These are phyloP conservation scores for Hypoxylon rubiginosum DNA, from an alignment of 2,329 filamentous ascomycete species.

Conservation along the genomic window DNA sequence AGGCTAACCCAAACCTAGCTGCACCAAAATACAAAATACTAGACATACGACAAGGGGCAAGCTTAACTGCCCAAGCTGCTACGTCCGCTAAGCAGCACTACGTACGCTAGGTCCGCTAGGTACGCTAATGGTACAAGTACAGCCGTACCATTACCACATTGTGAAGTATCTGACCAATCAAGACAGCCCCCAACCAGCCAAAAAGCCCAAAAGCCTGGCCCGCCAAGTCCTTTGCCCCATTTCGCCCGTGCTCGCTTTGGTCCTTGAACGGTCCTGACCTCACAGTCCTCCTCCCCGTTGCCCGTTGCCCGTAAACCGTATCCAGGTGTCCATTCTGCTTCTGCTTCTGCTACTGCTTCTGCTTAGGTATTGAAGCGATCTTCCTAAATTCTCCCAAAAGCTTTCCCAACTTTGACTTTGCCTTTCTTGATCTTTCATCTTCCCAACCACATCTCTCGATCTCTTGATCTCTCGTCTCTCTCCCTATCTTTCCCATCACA, in stretches of 20 bases:
- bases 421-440: slow-evolving; percentile 24
- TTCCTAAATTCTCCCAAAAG: slow-evolving; percentile 44
- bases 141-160: slow-evolving; percentile 41
- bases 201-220: slow-evolving; percentile 37
- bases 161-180: slow-evolving; percentile 36
- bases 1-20: background rate
- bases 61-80: slow-evolving; percentile 14
- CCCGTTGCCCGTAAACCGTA: too few species aligned
- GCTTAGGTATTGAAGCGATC: slow-evolving; percentile 43
- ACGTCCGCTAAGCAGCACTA: too few species aligned
- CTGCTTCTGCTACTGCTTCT: too few species aligned
- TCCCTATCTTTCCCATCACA: slow-evolving; percentile 41
- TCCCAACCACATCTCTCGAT: slow-evolving; percentile 48
- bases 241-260: slow-evolving; percentile 42
- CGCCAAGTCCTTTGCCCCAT: slow-evolving; percentile 42
- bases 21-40: background rate
- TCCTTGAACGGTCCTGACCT: slow-evolving; percentile 43
- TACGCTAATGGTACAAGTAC: slow-evolving; percentile 11
- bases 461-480: slow-evolving; percentile 34
- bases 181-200: slow-evolving; percentile 12
- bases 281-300: slow-evolving; percentile 44
- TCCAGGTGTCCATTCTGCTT: slow-evolving; percentile 43
- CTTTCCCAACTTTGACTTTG: slow-evolving; percentile 45
- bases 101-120: background rate
- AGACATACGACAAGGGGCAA: slow-evolving; percentile 29